These are phyloP conservation scores for Picocystis sp. DNA, from an alignment of 163 green algal genomes.

Conservation along the genomic window DNA sequence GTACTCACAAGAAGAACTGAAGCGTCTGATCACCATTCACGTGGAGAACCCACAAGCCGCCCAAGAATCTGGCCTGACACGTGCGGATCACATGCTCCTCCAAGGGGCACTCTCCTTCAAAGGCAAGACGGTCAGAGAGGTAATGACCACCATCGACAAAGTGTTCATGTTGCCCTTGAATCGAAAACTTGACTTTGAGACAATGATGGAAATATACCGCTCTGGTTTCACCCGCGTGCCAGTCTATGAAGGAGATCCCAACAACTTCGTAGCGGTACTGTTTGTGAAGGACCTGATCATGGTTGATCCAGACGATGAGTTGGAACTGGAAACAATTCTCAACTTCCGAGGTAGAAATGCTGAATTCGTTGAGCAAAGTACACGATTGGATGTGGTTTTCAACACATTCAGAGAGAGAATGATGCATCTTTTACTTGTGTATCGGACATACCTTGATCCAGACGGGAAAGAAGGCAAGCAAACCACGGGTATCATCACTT, in stretches of 20 bases:
- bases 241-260: slow-evolving; percentile 29
- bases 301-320: slow-evolving; percentile 45
- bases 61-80: slow-evolving; percentile 25
- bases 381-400: slow-evolving; percentile 33
- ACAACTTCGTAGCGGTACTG: slow-evolving; percentile 41
- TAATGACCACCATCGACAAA: slow-evolving; percentile 40
- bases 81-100: slow-evolving; percentile 27
- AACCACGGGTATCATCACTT: slow-evolving; percentile 36
- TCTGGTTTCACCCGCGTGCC: slow-evolving; percentile 48
- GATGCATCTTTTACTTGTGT: slow-evolving; percentile 37
- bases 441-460: slow-evolving; percentile 5
- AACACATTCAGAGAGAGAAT: slow-evolving; percentile 29
- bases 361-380: slow-evolving; percentile 21
- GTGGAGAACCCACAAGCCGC: slow-evolving; percentile 30
- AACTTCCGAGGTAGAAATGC: slow-evolving; percentile 26
- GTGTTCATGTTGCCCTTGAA: slow-evolving; percentile 43
- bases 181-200: slow-evolving; percentile 38
- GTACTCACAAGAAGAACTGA: slow-evolving; percentile 42
- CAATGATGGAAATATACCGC: slow-evolving; percentile 23
- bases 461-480: slow-evolving; percentile 8
- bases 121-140: slow-evolving; percentile 29
- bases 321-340: slow-evolving; percentile 40
- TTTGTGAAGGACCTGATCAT: slow-evolving; percentile 55
- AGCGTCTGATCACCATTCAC: slow-evolving; percentile 40
- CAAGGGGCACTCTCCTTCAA: slow-evolving; percentile 31